Percentiles rank a stretch among this genome's conserved stretches.
Evolutionary conservation across 495 filamentous ascomycete genomes (phyloP).

Genomic region (Viridothelium virens): DNA sequence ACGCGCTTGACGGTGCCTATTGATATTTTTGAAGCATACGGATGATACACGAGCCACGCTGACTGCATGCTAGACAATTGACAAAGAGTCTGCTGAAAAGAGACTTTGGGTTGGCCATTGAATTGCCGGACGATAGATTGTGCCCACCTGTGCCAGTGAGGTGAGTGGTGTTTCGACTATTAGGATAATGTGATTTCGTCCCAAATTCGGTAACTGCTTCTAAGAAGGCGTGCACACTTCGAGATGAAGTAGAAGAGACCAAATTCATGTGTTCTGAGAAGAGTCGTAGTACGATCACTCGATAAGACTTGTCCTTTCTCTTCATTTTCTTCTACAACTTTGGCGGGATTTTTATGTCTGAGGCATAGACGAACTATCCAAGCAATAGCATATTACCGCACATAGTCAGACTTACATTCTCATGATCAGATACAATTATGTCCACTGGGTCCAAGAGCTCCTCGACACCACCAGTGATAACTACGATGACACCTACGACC

Average conservation of each 20-base stretch:
- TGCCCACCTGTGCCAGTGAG: constrained; percentile 71
- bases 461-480: constrained; percentile 61
- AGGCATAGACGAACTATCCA: background rate
- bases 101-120: constrained; percentile 65
- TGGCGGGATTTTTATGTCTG: too few relatives aligned
- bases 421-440: constrained; percentile 63
- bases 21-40: background rate
- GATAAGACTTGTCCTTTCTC: too few relatives aligned
- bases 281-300: too few relatives aligned
- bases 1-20: background rate
- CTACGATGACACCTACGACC: constrained; percentile 50
- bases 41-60: background rate
- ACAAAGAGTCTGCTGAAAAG: constrained; percentile 68
- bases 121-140: constrained; percentile 67
- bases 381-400: background rate
- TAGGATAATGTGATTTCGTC: background rate
- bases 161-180: constrained; percentile 12
- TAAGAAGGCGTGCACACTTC: too few relatives aligned
- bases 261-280: too few relatives aligned
- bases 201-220: background rate
- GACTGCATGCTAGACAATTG: constrained; percentile 49
- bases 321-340: too few relatives aligned
- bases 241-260: too few relatives aligned
- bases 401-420: background rate
- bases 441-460: constrained; percentile 80